phyloP scores from a whole-genome alignment of 106 monocot species.

The Hemerocallis citrina region DNA sequence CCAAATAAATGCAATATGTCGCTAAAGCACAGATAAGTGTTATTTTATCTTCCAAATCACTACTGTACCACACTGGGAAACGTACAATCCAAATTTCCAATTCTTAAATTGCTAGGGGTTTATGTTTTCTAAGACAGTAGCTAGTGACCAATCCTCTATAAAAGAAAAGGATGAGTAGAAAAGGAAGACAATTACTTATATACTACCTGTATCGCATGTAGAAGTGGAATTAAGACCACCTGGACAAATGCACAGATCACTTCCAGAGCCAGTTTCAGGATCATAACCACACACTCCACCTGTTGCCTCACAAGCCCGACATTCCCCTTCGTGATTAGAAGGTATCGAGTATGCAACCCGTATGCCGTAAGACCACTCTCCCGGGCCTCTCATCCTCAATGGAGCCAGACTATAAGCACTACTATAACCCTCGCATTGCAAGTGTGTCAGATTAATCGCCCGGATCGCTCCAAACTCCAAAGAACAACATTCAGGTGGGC shows the following conservation, averaged over 20 bases:
- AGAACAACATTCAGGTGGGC: conserved; percentile 61
- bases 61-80: no score
- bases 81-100: no score
- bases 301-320: conserved; percentile 60
- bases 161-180: not conserved
- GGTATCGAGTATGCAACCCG: conserved; percentile 47
- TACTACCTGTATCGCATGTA: conserved; percentile 15
- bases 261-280: not conserved
- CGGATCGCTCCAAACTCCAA: conserved; percentile 38
- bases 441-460: conserved; percentile 48
- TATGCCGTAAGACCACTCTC: conserved; percentile 77
- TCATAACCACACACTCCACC: conserved; percentile 78
- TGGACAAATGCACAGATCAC: conserved; percentile 49
- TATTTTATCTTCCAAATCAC: no score
- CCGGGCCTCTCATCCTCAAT: conserved; percentile 33
- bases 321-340: conserved; percentile 28
- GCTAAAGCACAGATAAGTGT: no score
- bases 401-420: conserved; percentile 83
- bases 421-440: conserved; percentile 79
- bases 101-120: no score
- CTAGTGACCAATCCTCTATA: not conserved
- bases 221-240: conserved; percentile 15
- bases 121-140: no score
- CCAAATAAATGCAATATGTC: no score
- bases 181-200: not conserved